These are phyloP conservation scores for Rhodotorula sp. DNA, from an alignment of 1,284 basidiomycete species.

Conservation along the genomic window DNA sequence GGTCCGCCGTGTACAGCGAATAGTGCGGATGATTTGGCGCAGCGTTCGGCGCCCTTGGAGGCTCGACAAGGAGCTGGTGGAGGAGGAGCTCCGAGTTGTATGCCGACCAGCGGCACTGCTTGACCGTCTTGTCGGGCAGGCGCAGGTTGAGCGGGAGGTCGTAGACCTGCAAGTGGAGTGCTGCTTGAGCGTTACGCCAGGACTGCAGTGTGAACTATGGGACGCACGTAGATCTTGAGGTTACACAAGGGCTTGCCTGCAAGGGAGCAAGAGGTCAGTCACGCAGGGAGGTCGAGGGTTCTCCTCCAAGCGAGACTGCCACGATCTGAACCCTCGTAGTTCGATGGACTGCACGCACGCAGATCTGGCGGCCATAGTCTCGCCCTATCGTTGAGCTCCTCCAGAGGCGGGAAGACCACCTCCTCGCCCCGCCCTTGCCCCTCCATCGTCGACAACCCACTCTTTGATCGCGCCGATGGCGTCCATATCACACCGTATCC, in stretches of 20 bases:
- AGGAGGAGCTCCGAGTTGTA: conserved; percentile 40
- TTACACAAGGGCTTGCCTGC: conserved; percentile 28
- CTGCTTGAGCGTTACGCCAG: no score
- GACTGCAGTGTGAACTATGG: neutral
- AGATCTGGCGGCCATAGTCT: conserved; percentile 36
- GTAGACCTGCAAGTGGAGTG: conserved; percentile 23
- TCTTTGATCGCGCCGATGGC: no score
- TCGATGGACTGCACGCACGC: conserved; percentile 12
- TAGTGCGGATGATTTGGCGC: neutral
- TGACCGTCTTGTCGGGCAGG: conserved; percentile 19
- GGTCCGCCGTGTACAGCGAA: conserved; percentile 16
- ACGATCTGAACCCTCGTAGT: no score
- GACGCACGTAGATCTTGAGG: conserved; percentile 27
- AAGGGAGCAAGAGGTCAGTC: neutral
- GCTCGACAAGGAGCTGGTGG: conserved; percentile 16
- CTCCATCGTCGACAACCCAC: neutral
- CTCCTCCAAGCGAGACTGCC: no score
- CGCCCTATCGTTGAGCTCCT: conserved; percentile 14
- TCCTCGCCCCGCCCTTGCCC: neutral
- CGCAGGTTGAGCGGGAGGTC: conserved; percentile 25
- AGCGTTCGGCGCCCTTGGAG: neutral
- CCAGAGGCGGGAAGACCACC: conserved; percentile 18
- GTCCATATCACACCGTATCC: no score
- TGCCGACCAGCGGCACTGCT: conserved; percentile 40
- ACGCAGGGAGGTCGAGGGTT: no score